Percentiles rank a stretch among this genome's conserved stretches.
These are phyloP conservation scores for Saccharomycopsis javanensis DNA, from an alignment of 805 yeast genomes.

Conservation along the genomic window DNA sequence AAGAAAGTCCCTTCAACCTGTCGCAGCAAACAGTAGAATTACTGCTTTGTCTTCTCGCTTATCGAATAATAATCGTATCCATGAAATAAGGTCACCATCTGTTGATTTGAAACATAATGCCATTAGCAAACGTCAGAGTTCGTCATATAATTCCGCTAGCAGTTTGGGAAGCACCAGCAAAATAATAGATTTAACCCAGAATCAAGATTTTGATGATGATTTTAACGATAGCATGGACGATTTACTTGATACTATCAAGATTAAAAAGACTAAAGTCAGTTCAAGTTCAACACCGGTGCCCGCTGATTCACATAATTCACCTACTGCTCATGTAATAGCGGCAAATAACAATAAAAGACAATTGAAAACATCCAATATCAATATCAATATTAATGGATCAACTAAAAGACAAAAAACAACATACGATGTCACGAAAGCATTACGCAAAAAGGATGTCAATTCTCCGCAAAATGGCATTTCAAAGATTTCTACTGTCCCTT, in stretches of 20 bases:
- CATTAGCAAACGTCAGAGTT: not conserved
- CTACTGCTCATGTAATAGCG: not conserved
- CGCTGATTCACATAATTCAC: not conserved
- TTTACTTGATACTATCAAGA: conserved; percentile 1
- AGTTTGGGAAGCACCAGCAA: not conserved
- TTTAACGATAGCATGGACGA: conserved; percentile 14
- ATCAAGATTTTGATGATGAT: conserved; percentile 10
- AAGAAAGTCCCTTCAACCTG: not conserved
- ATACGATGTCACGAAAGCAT: not conserved
- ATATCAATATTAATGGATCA: not conserved
- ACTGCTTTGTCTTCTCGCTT: not conserved
- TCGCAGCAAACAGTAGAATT: not conserved
- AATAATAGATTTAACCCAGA: conserved; percentile 12
- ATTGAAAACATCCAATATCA: not conserved
- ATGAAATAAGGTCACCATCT: not conserved
- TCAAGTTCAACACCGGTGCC: not conserved
- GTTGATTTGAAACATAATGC: not conserved
- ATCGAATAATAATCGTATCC: not conserved
- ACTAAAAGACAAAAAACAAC: not conserved
- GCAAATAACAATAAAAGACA: not conserved
- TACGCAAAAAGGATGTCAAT: not conserved
- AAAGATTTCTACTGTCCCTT: not conserved
- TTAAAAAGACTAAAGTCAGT: not conserved
- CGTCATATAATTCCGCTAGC: not conserved
- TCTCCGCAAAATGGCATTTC: not conserved